phyloP scores from a whole-genome alignment of 495 filamentous ascomycete species.

The Penicillium bialowiezense region DNA sequence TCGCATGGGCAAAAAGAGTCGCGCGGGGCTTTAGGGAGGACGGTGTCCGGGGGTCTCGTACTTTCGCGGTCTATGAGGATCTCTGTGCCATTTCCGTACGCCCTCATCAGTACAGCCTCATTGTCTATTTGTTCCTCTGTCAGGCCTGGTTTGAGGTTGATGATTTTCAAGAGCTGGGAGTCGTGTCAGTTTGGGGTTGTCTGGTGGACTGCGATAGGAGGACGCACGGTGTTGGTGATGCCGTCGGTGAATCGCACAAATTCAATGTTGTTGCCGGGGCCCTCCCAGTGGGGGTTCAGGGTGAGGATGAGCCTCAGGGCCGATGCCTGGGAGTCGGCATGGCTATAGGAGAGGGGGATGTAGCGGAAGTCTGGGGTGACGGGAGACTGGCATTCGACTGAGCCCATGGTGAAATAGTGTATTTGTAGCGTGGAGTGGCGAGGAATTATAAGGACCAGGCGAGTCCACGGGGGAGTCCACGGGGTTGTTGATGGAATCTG shows the following conservation, averaged over 20 bases:
- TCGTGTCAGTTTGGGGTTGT: slow-evolving; percentile 20
- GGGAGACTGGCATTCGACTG: slow-evolving; percentile 18
- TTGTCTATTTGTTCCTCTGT: slow-evolving; percentile 75
- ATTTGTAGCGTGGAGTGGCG: not conserved
- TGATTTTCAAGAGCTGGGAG: slow-evolving; percentile 71
- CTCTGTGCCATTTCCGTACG: slow-evolving; percentile 92
- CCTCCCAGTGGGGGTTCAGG: slow-evolving; percentile 80
- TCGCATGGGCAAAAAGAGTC: slow-evolving; percentile 31
- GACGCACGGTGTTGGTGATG: slow-evolving; percentile 89
- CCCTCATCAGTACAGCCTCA: slow-evolving; percentile 86
- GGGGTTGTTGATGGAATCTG: not conserved
- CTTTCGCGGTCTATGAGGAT: slow-evolving; percentile 95
- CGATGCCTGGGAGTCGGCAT: slow-evolving; percentile 69
- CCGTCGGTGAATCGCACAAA: slow-evolving; percentile 93
- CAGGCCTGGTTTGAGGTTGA: slow-evolving; percentile 75
- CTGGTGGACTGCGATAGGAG: slow-evolving; percentile 1
- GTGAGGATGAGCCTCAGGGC: slow-evolving; percentile 76
- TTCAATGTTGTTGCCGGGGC: slow-evolving; percentile 70
- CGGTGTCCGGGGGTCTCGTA: slow-evolving; percentile 38
- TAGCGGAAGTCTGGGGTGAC: slow-evolving; percentile 38
- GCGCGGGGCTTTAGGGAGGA: slow-evolving; percentile 7
- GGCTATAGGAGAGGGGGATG: slow-evolving; percentile 75
- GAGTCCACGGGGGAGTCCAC: no score
- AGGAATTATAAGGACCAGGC: no score
- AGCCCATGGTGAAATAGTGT: slow-evolving; percentile 27